These are phyloP conservation scores for Saturnispora hagleri DNA, from an alignment of 805 yeast genomes.

Conservation along the genomic window DNA sequence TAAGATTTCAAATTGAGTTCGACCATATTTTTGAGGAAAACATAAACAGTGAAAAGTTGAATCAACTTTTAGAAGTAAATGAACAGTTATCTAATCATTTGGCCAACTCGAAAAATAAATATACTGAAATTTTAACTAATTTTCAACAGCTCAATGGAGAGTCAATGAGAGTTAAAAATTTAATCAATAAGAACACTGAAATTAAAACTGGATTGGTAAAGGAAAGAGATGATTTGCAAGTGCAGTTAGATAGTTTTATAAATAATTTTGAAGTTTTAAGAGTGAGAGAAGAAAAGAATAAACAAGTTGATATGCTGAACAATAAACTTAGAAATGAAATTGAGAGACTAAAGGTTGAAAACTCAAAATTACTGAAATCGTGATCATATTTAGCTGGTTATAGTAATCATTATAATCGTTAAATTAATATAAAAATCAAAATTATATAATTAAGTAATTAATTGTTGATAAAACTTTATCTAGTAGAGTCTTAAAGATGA, in stretches of 20 bases:
- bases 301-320: slow-evolving; percentile 21
- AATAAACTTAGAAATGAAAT: slow-evolving; percentile 20
- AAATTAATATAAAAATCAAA: neutral
- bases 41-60: neutral
- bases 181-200: slow-evolving; percentile 15
- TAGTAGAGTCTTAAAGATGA: neutral
- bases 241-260: slow-evolving; percentile 8
- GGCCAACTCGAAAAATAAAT: slow-evolving; percentile 11
- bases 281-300: slow-evolving; percentile 24
- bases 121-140: slow-evolving; percentile 23
- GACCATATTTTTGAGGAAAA: neutral
- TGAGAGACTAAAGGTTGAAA: slow-evolving; percentile 15
- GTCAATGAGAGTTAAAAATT: slow-evolving; percentile 21
- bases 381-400: neutral
- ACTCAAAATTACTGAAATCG: slow-evolving; percentile 3
- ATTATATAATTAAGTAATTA: neutral
- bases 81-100: neutral
- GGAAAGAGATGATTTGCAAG: slow-evolving; percentile 13
- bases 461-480: neutral
- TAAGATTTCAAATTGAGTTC: neutral
- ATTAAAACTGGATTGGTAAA: slow-evolving; percentile 14
- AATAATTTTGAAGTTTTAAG: slow-evolving; percentile 26
- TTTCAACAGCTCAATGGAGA: slow-evolving; percentile 28
- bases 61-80: neutral
- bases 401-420: neutral